Percentiles rank a stretch among this genome's conserved stretches.
Evolutionary conservation across 306 rosid genomes (phyloP).

Genomic region (Acacia melanoxylon): DNA sequence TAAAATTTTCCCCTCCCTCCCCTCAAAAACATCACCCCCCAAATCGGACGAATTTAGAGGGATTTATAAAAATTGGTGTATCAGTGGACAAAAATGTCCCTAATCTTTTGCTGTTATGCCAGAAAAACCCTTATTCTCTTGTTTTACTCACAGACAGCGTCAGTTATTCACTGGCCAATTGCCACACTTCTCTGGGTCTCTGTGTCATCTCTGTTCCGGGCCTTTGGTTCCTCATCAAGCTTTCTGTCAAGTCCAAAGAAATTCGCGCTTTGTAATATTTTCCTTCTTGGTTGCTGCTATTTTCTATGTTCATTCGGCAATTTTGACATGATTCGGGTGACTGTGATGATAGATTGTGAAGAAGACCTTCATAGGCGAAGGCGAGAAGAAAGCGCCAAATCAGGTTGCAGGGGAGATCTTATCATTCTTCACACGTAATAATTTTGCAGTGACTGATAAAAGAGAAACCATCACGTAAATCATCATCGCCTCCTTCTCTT

Average conservation of each 20-base stretch:
- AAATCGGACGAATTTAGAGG: too few relatives aligned
- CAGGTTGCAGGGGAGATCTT: conserved; percentile 82
- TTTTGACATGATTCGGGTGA: neutral
- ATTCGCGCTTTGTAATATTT: neutral
- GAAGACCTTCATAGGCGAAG: conserved; percentile 74
- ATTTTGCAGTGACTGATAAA: conserved; percentile 66
- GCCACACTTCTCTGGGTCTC: conserved; percentile 92
- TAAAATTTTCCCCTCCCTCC: too few relatives aligned
- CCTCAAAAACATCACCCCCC: too few relatives aligned
- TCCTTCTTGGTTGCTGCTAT: neutral
- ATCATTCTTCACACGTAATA: conserved; percentile 87
- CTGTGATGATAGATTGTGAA: conserved; percentile 61
- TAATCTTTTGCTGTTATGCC: too few relatives aligned
- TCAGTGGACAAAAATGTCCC: too few relatives aligned
- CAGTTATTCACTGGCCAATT: conserved; percentile 84
- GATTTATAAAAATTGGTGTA: too few relatives aligned
- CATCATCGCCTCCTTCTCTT: neutral
- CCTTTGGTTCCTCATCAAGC: conserved; percentile 96
- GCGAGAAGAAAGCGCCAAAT: conserved; percentile 57
- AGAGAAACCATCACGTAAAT: conserved; percentile 88
- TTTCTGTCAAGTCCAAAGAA: conserved; percentile 93
- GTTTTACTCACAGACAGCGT: conserved; percentile 44
- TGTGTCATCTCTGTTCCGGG: conserved; percentile 95
- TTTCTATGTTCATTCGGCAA: neutral
- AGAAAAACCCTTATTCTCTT: conserved; percentile 39